A percentile compares a stretch with the other conserved stretches of the same genome.
These are phyloP conservation scores for Myriosclerotinia duriaeana DNA, from an alignment of 2,329 filamentous ascomycete species.

Conservation along the genomic window DNA sequence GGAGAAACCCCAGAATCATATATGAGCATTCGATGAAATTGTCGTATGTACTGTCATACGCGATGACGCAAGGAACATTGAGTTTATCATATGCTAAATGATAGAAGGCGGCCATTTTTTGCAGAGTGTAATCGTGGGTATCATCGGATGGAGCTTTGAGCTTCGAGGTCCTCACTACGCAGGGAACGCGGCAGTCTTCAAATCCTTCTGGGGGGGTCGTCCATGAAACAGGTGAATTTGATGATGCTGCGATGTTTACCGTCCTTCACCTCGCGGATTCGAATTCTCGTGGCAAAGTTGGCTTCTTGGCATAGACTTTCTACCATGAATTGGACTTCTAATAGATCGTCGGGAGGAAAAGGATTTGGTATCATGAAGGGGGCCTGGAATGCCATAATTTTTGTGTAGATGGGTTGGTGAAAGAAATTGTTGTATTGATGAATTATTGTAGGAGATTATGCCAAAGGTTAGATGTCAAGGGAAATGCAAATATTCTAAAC, in stretches of 20 bases:
- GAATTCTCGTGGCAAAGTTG: neutral
- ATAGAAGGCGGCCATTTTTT: neutral
- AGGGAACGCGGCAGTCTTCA: neutral
- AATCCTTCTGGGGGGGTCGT: fast-evolving
- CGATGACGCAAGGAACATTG: neutral
- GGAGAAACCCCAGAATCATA: neutral
- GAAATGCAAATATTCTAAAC: neutral
- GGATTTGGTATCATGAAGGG: neutral
- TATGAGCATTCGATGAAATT: neutral
- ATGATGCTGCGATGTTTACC: neutral
- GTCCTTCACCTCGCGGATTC: neutral
- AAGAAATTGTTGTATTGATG: neutral
- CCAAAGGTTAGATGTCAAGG: neutral
- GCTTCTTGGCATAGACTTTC: neutral
- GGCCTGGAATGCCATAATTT: neutral
- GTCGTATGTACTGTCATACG: neutral
- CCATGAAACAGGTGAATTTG: neutral
- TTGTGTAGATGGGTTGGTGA: neutral
- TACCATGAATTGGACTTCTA: neutral
- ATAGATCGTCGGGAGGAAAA: neutral
- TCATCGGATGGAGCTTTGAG: too few relatives aligned
- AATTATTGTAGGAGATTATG: neutral
- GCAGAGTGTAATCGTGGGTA: neutral
- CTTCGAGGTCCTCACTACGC: neutral
- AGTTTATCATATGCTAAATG: neutral